Percentiles rank a stretch among this genome's conserved stretches.
phyloP scores from a whole-genome alignment of 441 rosid genomes.

The Kokia cookei region DNA sequence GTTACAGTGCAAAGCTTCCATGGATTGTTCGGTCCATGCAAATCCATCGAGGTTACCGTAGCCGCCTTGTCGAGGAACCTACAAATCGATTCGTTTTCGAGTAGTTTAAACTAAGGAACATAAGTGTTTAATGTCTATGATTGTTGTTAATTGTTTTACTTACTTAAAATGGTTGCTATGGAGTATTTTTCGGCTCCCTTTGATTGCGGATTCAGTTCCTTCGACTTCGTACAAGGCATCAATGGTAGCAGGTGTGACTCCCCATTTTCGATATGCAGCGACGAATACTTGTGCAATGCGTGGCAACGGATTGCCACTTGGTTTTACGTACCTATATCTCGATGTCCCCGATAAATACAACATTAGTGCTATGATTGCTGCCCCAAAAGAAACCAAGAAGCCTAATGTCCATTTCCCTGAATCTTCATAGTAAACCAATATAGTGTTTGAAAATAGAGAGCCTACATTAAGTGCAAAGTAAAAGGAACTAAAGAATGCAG shows the following conservation, averaged over 20 bases:
- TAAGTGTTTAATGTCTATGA: neutral
- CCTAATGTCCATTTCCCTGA: constrained; percentile 76
- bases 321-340: constrained; percentile 47
- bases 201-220: constrained; percentile 73
- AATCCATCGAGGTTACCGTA: constrained; percentile 52
- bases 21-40: constrained; percentile 18
- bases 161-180: constrained; percentile 57
- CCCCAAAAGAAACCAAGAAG: constrained; percentile 54
- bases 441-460: constrained; percentile 75
- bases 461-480: constrained; percentile 84
- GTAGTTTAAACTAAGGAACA: neutral
- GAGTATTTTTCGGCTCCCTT: constrained; percentile 84
- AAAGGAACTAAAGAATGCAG: constrained; percentile 71
- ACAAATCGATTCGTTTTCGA: neutral
- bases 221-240: constrained; percentile 54
- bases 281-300: constrained; percentile 79
- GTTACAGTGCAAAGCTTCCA: constrained; percentile 89
- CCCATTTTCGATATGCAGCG: constrained; percentile 54
- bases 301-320: constrained; percentile 80
- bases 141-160: constrained; percentile 5
- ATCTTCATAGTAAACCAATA: constrained; percentile 79
- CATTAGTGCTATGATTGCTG: constrained; percentile 50
- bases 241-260: constrained; percentile 29
- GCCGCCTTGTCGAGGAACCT: constrained; percentile 96
- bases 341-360: constrained; percentile 38